Evolutionary conservation across 2,329 filamentous ascomycete species (phyloP).

Genomic region (Phoma herbarum): DNA sequence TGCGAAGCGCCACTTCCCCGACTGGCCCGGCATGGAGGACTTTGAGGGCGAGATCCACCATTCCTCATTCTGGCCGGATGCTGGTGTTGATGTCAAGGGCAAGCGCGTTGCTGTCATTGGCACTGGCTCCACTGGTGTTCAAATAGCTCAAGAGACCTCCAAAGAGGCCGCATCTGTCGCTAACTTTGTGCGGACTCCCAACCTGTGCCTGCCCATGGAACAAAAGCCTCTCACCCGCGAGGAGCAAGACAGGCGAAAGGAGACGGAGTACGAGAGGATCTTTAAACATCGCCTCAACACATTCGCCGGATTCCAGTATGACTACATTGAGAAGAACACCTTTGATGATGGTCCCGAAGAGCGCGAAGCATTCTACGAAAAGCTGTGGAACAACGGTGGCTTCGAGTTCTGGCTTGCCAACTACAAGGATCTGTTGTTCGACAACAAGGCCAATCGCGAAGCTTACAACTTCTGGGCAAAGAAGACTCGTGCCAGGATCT

Average conservation of each 20-base stretch:
- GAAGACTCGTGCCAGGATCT: conserved; percentile 54
- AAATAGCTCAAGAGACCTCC: conserved; percentile 69
- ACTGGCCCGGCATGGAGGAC: conserved; percentile 66
- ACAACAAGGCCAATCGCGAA: conserved; percentile 54
- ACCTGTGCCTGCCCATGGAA: conserved; percentile 70
- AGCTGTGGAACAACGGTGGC: conserved; percentile 52
- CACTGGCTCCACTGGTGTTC: conserved; percentile 71
- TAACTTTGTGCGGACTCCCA: conserved; percentile 74
- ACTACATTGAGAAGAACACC: conserved; percentile 63
- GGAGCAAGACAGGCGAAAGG: conserved; percentile 60
- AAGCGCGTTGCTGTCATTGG: conserved; percentile 71
- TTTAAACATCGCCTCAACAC: conserved; percentile 62
- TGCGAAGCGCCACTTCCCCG: conserved; percentile 68
- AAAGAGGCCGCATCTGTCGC: conserved; percentile 60
- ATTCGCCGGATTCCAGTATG: conserved; percentile 69
- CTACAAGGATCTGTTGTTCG: conserved; percentile 53
- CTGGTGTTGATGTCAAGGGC: conserved; percentile 63
- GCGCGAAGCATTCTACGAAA: conserved; percentile 55
- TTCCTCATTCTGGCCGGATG: conserved; percentile 68
- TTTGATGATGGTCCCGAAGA: conserved; percentile 57
- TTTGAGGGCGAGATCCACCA: conserved; percentile 69
- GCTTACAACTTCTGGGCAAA: conserved; percentile 60
- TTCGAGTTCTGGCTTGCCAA: conserved; percentile 56
- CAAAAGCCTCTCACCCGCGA: conserved; percentile 58
- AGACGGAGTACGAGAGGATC: conserved; percentile 54